Percentiles rank a stretch among this genome's conserved stretches.
Evolutionary conservation across 129 eudicot species (phyloP).

Genomic region (Flaveria robusta): DNA sequence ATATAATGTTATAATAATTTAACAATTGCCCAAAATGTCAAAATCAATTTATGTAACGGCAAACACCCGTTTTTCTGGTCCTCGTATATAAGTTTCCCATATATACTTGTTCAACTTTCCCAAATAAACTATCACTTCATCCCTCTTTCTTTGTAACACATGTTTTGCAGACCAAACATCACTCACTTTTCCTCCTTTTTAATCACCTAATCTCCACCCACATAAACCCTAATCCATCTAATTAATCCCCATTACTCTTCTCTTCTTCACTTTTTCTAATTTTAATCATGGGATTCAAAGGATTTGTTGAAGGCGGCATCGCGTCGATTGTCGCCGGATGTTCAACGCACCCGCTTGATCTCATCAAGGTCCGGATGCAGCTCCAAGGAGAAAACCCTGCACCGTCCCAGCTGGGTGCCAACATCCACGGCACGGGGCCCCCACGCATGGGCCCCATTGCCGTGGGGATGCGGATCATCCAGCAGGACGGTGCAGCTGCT

Average conservation of each 20-base stretch:
- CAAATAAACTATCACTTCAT: conserved; percentile 14
- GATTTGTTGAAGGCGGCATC: conserved; percentile 91
- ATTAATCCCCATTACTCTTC: not conserved
- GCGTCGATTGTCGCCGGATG: conserved; percentile 89
- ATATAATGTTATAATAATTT: too few species aligned
- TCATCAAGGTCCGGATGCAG: conserved; percentile 92
- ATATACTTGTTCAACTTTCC: conserved; percentile 29
- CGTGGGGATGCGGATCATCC: conserved; percentile 59
- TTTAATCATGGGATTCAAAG: conserved; percentile 59
- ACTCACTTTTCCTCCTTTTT: conserved; percentile 50
- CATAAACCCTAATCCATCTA: conserved; percentile 42
- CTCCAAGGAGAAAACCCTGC: conserved; percentile 70
- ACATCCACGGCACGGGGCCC: conserved; percentile 57
- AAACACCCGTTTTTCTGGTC: conserved; percentile 3
- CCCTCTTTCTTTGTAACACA: conserved; percentile 31
- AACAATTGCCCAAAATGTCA: not conserved
- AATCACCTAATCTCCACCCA: conserved; percentile 41
- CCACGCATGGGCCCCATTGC: conserved; percentile 74
- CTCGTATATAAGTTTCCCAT: not conserved
- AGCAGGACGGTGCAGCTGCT: conserved; percentile 62
- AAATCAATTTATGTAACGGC: conserved; percentile 10
- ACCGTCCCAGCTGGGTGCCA: conserved; percentile 28
- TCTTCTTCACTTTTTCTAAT: not conserved
- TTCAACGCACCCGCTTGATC: conserved; percentile 80
- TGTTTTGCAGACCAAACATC: conserved; percentile 61